Evolutionary conservation across 345 rosid genomes (phyloP).

Genomic region (Ricinus communis): DNA sequence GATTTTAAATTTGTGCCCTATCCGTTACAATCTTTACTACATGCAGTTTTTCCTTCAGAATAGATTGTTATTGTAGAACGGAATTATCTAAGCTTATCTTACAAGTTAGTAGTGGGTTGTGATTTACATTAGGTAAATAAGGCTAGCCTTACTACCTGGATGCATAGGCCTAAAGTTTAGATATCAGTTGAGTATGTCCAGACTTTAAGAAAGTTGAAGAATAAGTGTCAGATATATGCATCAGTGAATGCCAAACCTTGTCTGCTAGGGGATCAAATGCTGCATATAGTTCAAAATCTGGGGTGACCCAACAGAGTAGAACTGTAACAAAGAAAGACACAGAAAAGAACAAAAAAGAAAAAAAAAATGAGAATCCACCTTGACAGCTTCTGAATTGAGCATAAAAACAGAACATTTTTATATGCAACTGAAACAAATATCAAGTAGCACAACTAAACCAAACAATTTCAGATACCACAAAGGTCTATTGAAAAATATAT

Average conservation of each 20-base stretch:
- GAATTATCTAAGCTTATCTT: not conserved
- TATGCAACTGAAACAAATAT: not conserved
- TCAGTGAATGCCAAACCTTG: slow-evolving; percentile 52
- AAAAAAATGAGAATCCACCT: slow-evolving; percentile 2
- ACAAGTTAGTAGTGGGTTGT: not conserved
- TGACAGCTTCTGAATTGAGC: not conserved
- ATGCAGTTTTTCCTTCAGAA: not conserved
- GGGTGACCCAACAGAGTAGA: slow-evolving; percentile 95
- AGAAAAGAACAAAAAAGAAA: not conserved
- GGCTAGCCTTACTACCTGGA: not conserved
- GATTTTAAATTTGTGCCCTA: not conserved
- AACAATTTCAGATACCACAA: not conserved
- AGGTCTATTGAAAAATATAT: not conserved
- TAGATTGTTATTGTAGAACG: not conserved
- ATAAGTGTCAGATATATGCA: not conserved
- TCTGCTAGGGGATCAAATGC: slow-evolving; percentile 98
- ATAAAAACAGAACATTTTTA: too few relatives aligned
- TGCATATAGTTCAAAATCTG: slow-evolving; percentile 94
- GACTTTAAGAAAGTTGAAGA: not conserved
- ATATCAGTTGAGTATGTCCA: not conserved
- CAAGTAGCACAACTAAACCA: not conserved
- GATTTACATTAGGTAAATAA: not conserved
- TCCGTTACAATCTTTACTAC: not conserved
- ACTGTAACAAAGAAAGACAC: slow-evolving; percentile 46
- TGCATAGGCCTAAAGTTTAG: not conserved